Conservation (phyloP, 2,329 filamentous ascomycete species). For the Fusarium fracticaudum region DNA sequence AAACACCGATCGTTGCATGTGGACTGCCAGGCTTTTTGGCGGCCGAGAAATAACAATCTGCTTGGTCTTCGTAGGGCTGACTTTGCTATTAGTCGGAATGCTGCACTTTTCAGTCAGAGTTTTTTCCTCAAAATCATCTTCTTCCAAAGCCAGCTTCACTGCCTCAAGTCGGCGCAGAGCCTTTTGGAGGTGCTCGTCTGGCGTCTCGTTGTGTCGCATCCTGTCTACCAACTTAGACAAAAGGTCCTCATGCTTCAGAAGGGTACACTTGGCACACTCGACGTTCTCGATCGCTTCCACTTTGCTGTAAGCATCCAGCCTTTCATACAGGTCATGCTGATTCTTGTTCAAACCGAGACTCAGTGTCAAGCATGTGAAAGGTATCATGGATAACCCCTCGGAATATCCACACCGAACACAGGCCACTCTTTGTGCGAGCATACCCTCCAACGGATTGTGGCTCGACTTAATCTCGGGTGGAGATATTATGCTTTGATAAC, state of each 20-base stretch:
- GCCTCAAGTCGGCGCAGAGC: conserved; percentile 67
- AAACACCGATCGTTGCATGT: conserved; percentile 92
- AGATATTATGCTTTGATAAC: conserved; percentile 60
- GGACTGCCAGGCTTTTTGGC: conserved; percentile 82
- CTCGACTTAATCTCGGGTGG: conserved; percentile 52
- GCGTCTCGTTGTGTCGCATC: conserved; percentile 46
- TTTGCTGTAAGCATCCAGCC: conserved; percentile 84
- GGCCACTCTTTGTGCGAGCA: conserved; percentile 87
- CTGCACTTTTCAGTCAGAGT: conserved; percentile 71
- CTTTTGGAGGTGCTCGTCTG: conserved; percentile 62
- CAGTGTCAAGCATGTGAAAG: conserved; percentile 93
- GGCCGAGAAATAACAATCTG: conserved; percentile 87
- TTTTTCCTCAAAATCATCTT: conserved; percentile 81
- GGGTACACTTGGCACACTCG: conserved; percentile 90
- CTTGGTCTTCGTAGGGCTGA: conserved; percentile 85
- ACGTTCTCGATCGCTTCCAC: conserved; percentile 89
- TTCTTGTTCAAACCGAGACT: conserved; percentile 73
- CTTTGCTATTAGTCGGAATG: conserved; percentile 72
- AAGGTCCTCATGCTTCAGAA: conserved; percentile 66
- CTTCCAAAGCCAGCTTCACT: conserved; percentile 76
- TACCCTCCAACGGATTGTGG: conserved; percentile 85
- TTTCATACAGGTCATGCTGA: conserved; percentile 77
- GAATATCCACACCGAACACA: conserved; percentile 88
- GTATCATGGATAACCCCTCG: conserved; percentile 87
- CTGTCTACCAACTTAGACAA: conserved; percentile 59